These are phyloP conservation scores for Syzygium jambos DNA, from an alignment of 345 rosid species.

Conservation along the genomic window DNA sequence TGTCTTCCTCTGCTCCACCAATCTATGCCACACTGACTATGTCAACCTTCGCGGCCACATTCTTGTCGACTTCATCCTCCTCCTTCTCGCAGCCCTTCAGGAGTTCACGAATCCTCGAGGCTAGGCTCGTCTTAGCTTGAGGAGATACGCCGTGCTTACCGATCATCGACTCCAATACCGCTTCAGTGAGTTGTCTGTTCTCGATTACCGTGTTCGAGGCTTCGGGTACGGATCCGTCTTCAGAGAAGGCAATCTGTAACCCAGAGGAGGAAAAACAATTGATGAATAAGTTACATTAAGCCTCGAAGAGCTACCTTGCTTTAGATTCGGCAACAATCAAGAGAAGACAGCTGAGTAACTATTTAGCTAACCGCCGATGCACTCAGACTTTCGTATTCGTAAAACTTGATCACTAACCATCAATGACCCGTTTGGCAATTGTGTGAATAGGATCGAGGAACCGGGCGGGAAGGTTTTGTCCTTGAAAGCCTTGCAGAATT, in stretches of 20 bases:
- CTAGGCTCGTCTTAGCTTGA: conserved; percentile 37
- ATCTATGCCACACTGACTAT: neutral
- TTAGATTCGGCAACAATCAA: neutral
- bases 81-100: conserved; percentile 7
- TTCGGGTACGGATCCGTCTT: conserved; percentile 50
- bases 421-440: conserved; percentile 37
- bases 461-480: conserved; percentile 58
- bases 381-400: neutral
- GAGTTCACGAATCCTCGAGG: conserved; percentile 38
- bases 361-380: neutral
- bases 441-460: conserved; percentile 65
- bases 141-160: conserved; percentile 85
- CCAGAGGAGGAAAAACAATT: neutral
- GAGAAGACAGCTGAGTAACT: neutral
- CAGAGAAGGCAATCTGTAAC: conserved; percentile 54
- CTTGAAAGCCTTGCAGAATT: conserved; percentile 46
- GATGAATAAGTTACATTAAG: neutral
- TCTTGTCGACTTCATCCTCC: neutral
- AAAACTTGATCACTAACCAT: conserved; percentile 23
- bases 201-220: conserved; percentile 38
- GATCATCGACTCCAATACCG: conserved; percentile 61
- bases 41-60: neutral
- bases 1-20: neutral
- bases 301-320: neutral
- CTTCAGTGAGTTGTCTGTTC: conserved; percentile 54